A percentile compares a stretch with the other conserved stretches of the same genome.
phyloP scores from a whole-genome alignment of 2,329 filamentous ascomycete genomes.

The Fusarium sp. region DNA sequence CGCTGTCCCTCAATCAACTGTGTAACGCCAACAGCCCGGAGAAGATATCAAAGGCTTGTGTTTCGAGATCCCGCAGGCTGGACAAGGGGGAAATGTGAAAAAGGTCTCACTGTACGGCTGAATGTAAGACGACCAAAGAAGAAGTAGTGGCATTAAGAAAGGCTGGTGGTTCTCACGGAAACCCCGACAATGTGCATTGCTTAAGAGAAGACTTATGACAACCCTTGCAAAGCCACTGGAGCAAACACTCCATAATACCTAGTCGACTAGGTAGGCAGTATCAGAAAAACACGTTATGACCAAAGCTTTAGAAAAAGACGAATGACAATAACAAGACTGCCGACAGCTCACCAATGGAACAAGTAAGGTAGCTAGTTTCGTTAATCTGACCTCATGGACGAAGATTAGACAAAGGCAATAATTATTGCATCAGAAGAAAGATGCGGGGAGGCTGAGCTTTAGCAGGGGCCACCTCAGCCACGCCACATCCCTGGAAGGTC shows the following conservation, averaged over 20 bases:
- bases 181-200: neutral
- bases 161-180: neutral
- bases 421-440: neutral
- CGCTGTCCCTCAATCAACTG: neutral
- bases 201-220: neutral
- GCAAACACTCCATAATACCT: neutral
- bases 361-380: neutral
- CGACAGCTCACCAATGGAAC: neutral
- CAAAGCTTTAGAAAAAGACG: neutral
- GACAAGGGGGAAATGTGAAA: neutral
- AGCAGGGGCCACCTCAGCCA: slow-evolving; percentile 22
- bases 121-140: neutral
- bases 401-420: neutral
- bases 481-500: slow-evolving; percentile 19
- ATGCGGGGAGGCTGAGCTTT: slow-evolving; percentile 31
- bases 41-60: neutral
- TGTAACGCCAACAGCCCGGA: neutral
- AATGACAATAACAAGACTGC: neutral
- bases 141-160: neutral
- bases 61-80: neutral
- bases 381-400: neutral
- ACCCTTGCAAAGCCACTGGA: neutral
- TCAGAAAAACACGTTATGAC: neutral
- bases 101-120: neutral
- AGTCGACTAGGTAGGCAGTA: no score